Evolutionary conservation across 495 filamentous ascomycete genomes (phyloP), one percentile per base, ranked within the genome.

Genomic region (Neurospora cerealis): DNA sequence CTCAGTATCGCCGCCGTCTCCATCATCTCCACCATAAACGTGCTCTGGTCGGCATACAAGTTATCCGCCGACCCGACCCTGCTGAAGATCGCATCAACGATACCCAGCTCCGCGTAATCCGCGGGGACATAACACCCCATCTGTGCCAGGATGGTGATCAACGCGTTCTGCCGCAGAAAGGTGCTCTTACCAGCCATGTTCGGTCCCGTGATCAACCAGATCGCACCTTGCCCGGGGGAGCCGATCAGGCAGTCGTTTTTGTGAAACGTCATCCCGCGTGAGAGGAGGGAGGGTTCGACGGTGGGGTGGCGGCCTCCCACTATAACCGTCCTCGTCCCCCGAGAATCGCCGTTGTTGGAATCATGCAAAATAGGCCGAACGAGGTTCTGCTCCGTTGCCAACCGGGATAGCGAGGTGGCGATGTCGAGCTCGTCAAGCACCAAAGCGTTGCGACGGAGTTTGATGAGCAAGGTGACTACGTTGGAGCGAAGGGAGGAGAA

Each of bases 171-270:
- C 3, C 96, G 91, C 4, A 99, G 85, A 78, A 96, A 99, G 0
- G 96, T 99, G 79, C 91, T 93, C 83, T 99, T 99, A 38, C 96
- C 96, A 7, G 91, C 96, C 96, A 99, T 99, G 84, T 99, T 99
- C n/a, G 96, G 96, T 0, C 96, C 96, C 1, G 95, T 98, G 75
- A 99, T 92, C 36, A 99, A 87, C 91, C 93, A 95, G 54, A 94
- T 87, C 4, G 88, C 85, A 76, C 95, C 92, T 46, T 84, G 77
- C 34, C 85, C 86, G 9, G 73, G 75, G 5, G 72, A 44, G 60
- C 91, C 92, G 19, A 98, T 82, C 60, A 92, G 86, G 84, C 94
- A 96, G 81, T 97, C 93, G 73, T 99, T 99, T 70, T 89, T 87
- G 38, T 92, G 91, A 77, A 99, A 99, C 3, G 84, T 89, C 39